Percentiles rank a stretch among this genome's conserved stretches.
Conservation (phyloP, 2,329 filamentous ascomycete species). For the Raffaelea deltoideospora region DNA sequence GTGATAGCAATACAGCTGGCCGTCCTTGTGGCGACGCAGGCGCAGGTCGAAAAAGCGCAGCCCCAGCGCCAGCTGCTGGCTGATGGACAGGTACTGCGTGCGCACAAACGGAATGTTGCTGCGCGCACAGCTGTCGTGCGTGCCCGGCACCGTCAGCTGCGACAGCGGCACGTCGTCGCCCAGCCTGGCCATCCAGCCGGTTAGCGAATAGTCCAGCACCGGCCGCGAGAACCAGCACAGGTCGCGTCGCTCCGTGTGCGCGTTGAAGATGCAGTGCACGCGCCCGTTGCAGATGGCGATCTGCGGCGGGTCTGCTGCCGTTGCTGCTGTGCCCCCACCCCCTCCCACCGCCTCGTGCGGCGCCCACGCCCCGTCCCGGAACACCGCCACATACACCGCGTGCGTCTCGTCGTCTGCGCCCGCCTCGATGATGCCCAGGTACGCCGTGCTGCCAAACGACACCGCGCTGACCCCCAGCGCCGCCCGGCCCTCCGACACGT, state of each 20-base stretch:
- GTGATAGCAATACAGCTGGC: slow-evolving; percentile 52
- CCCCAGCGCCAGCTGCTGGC: slow-evolving; percentile 52
- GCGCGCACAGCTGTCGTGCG: slow-evolving; percentile 47
- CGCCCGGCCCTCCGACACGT: slow-evolving; percentile 18
- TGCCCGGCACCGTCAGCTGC: slow-evolving; percentile 54
- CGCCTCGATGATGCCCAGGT: slow-evolving; percentile 15
- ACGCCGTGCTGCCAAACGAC: slow-evolving; percentile 17
- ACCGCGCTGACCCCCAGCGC: slow-evolving; percentile 18
- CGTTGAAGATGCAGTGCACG: slow-evolving; percentile 19
- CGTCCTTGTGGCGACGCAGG: slow-evolving; percentile 20
- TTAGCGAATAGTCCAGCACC: slow-evolving; percentile 19
- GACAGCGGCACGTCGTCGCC: slow-evolving; percentile 42
- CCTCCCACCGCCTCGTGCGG: slow-evolving; percentile 10
- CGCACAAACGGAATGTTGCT: slow-evolving; percentile 45
- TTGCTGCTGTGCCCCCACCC: too few species aligned
- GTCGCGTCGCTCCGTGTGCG: slow-evolving; percentile 14
- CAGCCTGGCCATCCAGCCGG: slow-evolving; percentile 49
- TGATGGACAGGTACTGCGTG: slow-evolving; percentile 49
- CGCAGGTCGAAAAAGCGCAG: slow-evolving; percentile 55
- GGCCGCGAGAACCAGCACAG: slow-evolving; percentile 20
- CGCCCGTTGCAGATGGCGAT: slow-evolving; percentile 16
- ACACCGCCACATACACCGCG: slow-evolving; percentile 11
- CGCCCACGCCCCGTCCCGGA: slow-evolving; percentile 9
- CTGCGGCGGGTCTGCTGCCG: slow-evolving; percentile 13
- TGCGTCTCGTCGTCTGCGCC: slow-evolving; percentile 9